Evolutionary conservation across 305 asterid genomes (phyloP).

Genomic region (Plantago lanceolata): DNA sequence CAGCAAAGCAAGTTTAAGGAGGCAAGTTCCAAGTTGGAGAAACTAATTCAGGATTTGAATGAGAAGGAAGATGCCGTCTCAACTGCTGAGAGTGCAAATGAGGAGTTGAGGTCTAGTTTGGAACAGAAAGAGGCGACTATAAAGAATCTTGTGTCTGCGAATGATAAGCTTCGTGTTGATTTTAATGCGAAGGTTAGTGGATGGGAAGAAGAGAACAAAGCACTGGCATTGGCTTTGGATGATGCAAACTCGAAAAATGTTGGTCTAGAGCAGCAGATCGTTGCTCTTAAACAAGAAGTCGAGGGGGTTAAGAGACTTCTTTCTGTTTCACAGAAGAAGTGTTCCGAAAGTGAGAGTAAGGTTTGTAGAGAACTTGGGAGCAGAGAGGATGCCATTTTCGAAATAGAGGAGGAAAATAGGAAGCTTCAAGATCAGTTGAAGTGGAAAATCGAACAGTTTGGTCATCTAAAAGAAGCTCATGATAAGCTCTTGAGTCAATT

Average conservation of each 20-base stretch:
- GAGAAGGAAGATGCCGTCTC: conserved; percentile 51
- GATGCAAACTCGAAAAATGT: conserved; percentile 50
- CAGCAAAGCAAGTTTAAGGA: conserved; percentile 53
- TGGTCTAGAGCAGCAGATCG: conserved; percentile 51
- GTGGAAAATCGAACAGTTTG: conserved; percentile 88
- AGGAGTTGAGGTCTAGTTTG: conserved; percentile 48
- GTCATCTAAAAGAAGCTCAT: conserved; percentile 75
- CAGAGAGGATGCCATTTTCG: conserved; percentile 44
- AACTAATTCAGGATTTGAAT: conserved; percentile 40
- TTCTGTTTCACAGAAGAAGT: conserved; percentile 38
- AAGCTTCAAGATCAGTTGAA: conserved; percentile 67
- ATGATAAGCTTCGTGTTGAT: conserved; percentile 61
- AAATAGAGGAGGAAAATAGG: conserved; percentile 57
- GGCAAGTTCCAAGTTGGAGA: conserved; percentile 57
- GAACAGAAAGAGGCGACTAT: conserved; percentile 56
- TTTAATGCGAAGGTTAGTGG: conserved; percentile 43
- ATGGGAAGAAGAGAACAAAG: conserved; percentile 56
- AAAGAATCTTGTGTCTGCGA: conserved; percentile 46
- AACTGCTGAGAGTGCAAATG: conserved; percentile 31
- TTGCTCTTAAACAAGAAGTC: conserved; percentile 47
- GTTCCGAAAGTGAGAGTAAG: conserved; percentile 24
- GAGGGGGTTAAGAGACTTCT: conserved; percentile 48
- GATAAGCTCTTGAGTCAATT: conserved; percentile 49
- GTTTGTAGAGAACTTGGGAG: conserved; percentile 1
- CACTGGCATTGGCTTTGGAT: conserved; percentile 57